These are phyloP conservation scores for Penicilliopsis zonata DNA, from an alignment of 495 filamentous ascomycete genomes.

Conservation along the genomic window DNA sequence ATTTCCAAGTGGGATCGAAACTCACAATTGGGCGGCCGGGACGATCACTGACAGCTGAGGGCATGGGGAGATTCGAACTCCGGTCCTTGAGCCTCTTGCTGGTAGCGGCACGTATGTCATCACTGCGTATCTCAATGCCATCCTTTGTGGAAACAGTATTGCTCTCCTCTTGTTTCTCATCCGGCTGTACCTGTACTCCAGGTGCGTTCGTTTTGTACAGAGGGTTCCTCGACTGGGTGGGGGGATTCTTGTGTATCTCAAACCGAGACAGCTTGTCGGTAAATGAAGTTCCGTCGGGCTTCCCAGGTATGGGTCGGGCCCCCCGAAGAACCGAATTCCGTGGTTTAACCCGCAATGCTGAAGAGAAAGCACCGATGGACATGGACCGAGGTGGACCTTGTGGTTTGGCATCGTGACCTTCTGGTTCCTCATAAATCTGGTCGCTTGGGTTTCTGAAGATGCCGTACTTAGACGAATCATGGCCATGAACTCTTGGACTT, in stretches of 20 bases:
- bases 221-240: conserved; percentile 62
- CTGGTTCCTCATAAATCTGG: conserved; percentile 82
- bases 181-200: conserved; percentile 17
- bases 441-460: conserved; percentile 52
- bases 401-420: conserved; percentile 22
- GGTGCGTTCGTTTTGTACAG: conserved; percentile 54
- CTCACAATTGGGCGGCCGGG: conserved; percentile 86
- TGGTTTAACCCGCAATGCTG: conserved; percentile 37
- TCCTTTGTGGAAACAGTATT: conserved; percentile 43
- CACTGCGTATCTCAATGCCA: conserved; percentile 67
- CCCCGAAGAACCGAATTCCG: conserved; percentile 48
- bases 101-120: conserved; percentile 84
- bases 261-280: conserved; percentile 45
- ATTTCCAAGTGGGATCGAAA: conserved; percentile 74
- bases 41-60: conserved; percentile 73
- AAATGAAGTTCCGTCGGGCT: conserved; percentile 32
- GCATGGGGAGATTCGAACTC: conserved; percentile 73
- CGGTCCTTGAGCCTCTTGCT: conserved; percentile 76
- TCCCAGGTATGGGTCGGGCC: conserved; percentile 26
- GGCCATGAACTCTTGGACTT: conserved; percentile 1
- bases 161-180: conserved; percentile 8
- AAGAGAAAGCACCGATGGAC: conserved; percentile 30
- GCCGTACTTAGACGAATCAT: conserved; percentile 27
- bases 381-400: conserved; percentile 21
- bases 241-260: conserved; percentile 70